Conservation (phyloP, 257 asterid species). For the Salvia miltiorrhiza region DNA sequence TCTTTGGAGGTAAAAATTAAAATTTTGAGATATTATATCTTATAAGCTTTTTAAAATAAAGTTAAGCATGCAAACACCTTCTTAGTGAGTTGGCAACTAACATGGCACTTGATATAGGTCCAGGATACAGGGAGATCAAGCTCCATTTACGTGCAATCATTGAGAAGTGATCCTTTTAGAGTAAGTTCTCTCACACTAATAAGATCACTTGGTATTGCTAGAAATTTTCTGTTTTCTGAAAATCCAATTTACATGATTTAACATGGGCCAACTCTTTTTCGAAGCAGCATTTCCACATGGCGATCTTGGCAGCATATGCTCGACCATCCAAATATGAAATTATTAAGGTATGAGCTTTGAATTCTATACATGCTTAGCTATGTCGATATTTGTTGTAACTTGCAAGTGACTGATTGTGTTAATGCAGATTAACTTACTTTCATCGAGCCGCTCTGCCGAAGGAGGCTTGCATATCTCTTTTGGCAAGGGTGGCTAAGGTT, state of each 20-base stretch:
- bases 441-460: constrained; percentile 38
- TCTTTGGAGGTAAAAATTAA: constrained; percentile 56
- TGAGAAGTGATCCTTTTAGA: constrained; percentile 81
- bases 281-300: constrained; percentile 74
- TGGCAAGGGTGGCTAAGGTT: constrained; percentile 34
- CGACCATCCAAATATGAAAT: constrained; percentile 54
- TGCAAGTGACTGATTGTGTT: neutral
- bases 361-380: neutral
- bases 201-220: neutral
- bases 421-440: constrained; percentile 64
- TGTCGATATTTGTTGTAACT: neutral
- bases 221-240: neutral
- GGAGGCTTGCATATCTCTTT: constrained; percentile 20
- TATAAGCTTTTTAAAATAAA: too few species aligned
- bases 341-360: constrained; percentile 44
- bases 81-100: too few species aligned
- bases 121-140: constrained; percentile 42
- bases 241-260: neutral
- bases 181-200: constrained; percentile 32
- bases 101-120: constrained; percentile 25
- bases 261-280: neutral
- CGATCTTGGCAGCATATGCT: constrained; percentile 55
- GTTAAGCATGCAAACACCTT: too few species aligned
- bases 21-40: too few species aligned
- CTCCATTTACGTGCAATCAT: constrained; percentile 63